Conservation (phyloP, 2,329 filamentous ascomycete species). For the Penicillium sumatraense region DNA sequence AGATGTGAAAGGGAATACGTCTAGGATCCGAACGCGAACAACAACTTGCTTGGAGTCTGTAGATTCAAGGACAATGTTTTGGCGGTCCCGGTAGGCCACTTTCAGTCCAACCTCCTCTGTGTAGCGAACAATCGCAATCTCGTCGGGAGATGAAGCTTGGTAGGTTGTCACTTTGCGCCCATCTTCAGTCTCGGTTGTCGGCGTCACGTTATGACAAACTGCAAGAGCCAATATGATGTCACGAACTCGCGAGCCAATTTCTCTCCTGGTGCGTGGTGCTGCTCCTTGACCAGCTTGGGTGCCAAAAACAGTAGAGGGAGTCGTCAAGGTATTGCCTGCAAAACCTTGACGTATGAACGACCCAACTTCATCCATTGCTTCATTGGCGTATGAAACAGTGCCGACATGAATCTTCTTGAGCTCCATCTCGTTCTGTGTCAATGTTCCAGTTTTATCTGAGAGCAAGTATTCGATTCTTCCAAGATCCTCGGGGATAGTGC, state of each 20-base stretch:
- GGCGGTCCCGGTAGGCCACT: conserved; percentile 82
- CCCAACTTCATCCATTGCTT: conserved; percentile 96
- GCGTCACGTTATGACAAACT: conserved; percentile 96
- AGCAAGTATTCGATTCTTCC: conserved; percentile 95
- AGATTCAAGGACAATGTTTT: conserved; percentile 80
- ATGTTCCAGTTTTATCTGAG: conserved; percentile 96
- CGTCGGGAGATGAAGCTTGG: conserved; percentile 95
- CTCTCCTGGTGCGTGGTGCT: conserved; percentile 82
- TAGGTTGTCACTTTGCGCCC: conserved; percentile 81
- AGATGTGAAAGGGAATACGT: conserved; percentile 96
- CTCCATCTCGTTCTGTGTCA: conserved; percentile 98
- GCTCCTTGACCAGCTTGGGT: conserved; percentile 61
- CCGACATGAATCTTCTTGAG: conserved; percentile 98
- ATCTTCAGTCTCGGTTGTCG: conserved; percentile 81
- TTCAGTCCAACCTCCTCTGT: conserved; percentile 90
- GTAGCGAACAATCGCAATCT: conserved; percentile 97
- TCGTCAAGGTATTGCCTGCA: conserved; percentile 63
- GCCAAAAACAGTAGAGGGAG: conserved; percentile 73
- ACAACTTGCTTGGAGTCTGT: conserved; percentile 73
- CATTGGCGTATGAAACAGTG: conserved; percentile 96
- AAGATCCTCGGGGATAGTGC: conserved; percentile 95
- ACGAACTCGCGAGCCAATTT: conserved; percentile 90
- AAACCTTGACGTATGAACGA: conserved; percentile 88
- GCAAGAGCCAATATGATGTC: conserved; percentile 92
- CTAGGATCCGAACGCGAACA: conserved; percentile 84